These are phyloP conservation scores for Diaporthe destruens DNA, from an alignment of 2,329 filamentous ascomycete species.

Conservation along the genomic window DNA sequence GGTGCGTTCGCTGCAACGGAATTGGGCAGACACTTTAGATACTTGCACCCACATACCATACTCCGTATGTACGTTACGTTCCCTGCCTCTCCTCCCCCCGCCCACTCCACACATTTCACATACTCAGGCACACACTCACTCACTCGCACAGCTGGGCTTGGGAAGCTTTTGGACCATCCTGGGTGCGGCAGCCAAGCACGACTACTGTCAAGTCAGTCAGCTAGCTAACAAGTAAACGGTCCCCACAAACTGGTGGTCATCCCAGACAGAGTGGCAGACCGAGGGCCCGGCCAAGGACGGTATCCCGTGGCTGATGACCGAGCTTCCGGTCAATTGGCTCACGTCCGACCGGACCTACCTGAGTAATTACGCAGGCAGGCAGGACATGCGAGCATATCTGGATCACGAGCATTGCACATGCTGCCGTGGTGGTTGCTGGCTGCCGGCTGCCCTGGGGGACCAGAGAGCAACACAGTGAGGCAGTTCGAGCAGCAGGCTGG, in stretches of 20 bases:
- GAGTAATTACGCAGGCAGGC: slow-evolving; percentile 1
- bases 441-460: not conserved
- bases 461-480: not conserved
- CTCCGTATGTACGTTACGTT: not conserved
- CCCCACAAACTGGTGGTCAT: not conserved
- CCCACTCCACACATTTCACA: no score
- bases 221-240: not conserved
- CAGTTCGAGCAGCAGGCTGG: not conserved
- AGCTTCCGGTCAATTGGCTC: slow-evolving; percentile 10
- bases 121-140: not conserved
- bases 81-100: not conserved
- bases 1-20: slow-evolving; percentile 24
- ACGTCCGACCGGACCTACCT: not conserved
- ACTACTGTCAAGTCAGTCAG: slow-evolving; percentile 20
- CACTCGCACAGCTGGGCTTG: slow-evolving; percentile 2
- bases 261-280: not conserved
- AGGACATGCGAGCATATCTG: not conserved
- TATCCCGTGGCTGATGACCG: slow-evolving; percentile 12
- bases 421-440: not conserved
- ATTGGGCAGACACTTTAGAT: slow-evolving; percentile 13
- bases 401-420: slow-evolving; percentile 1
- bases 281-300: not conserved
- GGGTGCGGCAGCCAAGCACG: slow-evolving; percentile 29
- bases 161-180: slow-evolving; percentile 29
- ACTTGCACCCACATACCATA: no score